A percentile compares a stretch with the other conserved stretches of the same genome.
Conservation (phyloP, 1,284 basidiomycete genomes). For the Fomitopsis schrenkii region DNA sequence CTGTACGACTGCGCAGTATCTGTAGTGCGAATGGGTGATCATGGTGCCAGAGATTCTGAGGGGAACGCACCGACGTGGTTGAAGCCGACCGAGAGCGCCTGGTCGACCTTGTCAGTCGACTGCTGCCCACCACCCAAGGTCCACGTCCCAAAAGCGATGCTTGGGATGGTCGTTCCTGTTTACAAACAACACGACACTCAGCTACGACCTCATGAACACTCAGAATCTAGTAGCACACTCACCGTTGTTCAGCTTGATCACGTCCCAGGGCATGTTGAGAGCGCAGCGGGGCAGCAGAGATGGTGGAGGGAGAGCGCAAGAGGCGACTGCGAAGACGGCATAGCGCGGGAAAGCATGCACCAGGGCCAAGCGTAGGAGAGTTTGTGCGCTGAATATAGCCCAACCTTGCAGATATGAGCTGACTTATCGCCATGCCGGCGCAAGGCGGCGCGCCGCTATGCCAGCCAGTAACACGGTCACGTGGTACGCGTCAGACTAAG, state of each 20-base stretch:
- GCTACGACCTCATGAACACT: not conserved
- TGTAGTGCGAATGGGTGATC: constrained; percentile 1
- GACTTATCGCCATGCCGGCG: not conserved
- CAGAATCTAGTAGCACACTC: constrained; percentile 18
- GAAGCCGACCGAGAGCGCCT: constrained; percentile 28
- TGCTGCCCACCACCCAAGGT: constrained; percentile 39
- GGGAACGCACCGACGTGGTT: constrained; percentile 23
- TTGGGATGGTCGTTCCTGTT: constrained; percentile 42
- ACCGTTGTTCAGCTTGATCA: constrained; percentile 48
- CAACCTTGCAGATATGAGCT: not conserved
- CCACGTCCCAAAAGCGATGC: constrained; percentile 54
- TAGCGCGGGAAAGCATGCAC: not conserved
- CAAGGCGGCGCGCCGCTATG: not conserved
- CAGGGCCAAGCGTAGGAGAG: not conserved
- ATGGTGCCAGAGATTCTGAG: not conserved
- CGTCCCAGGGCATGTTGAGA: constrained; percentile 43
- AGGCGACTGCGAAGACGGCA: not conserved
- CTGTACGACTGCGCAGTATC: constrained; percentile 32
- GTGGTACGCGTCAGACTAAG: not conserved
- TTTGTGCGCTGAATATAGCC: not conserved
- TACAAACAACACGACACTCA: not conserved
- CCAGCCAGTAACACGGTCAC: not conserved
- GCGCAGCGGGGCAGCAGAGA: not conserved
- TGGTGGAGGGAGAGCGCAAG: not conserved
- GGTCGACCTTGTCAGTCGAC: constrained; percentile 25